phyloP scores from a whole-genome alignment of 2,329 filamentous ascomycete genomes.

The Exophiala oligosperma region DNA sequence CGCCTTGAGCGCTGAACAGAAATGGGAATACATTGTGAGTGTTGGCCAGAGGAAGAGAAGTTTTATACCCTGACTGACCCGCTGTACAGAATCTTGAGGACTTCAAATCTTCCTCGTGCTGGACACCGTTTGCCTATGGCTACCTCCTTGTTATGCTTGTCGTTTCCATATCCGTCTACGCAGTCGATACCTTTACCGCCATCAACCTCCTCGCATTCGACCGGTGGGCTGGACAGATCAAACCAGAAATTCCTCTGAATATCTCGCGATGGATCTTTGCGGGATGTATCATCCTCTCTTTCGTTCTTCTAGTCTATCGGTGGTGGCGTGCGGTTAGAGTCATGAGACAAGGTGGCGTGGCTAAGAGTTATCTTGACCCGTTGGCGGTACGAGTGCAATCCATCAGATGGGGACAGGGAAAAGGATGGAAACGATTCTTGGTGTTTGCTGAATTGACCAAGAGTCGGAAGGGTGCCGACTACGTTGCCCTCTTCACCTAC shows the following conservation, averaged over 20 bases:
- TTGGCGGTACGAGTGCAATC: constrained; percentile 83
- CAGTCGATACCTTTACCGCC: constrained; percentile 88
- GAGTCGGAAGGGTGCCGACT: constrained; percentile 86
- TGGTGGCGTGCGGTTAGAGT: constrained; percentile 77
- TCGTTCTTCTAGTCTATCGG: constrained; percentile 77
- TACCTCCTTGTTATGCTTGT: constrained; percentile 81
- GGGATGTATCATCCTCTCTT: constrained; percentile 86
- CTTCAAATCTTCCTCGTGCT: constrained; percentile 80
- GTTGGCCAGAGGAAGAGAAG: constrained; percentile 6
- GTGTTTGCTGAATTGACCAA: constrained; percentile 90
- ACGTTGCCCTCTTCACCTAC: constrained; percentile 87
- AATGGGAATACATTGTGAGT: constrained; percentile 90
- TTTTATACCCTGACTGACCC: constrained; percentile 11
- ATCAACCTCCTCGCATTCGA: constrained; percentile 88
- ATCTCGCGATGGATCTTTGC: constrained; percentile 95
- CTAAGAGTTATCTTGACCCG: constrained; percentile 87
- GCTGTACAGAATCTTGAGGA: constrained; percentile 59
- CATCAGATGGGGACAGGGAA: constrained; percentile 69
- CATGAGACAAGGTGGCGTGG: constrained; percentile 81
- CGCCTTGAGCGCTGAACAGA: constrained; percentile 76
- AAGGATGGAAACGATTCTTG: constrained; percentile 86
- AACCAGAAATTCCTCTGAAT: constrained; percentile 72
- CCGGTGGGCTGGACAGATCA: constrained; percentile 80
- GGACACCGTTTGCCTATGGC: constrained; percentile 74
- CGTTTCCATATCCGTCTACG: constrained; percentile 80